phyloP scores from a whole-genome alignment of 1,284 basidiomycete genomes.

The Papiliotrema laurentii region DNA sequence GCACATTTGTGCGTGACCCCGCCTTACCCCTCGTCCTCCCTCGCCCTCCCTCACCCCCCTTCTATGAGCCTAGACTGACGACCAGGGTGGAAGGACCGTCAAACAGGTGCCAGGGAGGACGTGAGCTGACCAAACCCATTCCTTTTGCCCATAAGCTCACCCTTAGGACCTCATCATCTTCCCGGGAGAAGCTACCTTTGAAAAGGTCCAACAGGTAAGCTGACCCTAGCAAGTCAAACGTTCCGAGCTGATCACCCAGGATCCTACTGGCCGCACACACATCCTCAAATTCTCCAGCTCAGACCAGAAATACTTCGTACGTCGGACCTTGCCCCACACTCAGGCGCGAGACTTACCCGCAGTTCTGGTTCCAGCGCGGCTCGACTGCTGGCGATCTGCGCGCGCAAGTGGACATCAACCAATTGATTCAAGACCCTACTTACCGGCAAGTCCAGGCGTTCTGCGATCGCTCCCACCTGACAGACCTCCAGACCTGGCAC shows the following conservation, averaged over 20 bases:
- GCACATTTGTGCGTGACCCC: constrained; percentile 41
- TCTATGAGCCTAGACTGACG: background rate
- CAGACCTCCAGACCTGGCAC: constrained; percentile 15
- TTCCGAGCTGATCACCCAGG: constrained; percentile 15
- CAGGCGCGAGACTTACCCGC: background rate
- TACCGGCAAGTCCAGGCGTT: constrained; percentile 26
- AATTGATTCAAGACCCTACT: constrained; percentile 36
- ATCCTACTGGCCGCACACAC: constrained; percentile 40
- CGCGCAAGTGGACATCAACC: constrained; percentile 39
- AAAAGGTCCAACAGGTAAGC: constrained; percentile 37
- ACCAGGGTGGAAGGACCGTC: constrained; percentile 40
- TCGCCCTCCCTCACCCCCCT: background rate
- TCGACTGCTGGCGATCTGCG: constrained; percentile 27
- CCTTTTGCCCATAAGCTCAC: background rate
- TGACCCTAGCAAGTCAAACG: too few relatives aligned
- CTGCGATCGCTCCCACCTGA: background rate
- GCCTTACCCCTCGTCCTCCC: too few relatives aligned
- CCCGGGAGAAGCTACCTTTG: constrained; percentile 46
- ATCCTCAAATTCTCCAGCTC: constrained; percentile 45
- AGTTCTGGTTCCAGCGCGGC: constrained; percentile 48
- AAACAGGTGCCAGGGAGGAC: constrained; percentile 30
- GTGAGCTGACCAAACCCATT: constrained; percentile 18
- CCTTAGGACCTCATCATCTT: constrained; percentile 45
- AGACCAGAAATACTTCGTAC: constrained; percentile 45
- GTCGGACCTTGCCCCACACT: constrained; percentile 8